Conservation (phyloP, 441 rosid species). For the Jatropha multifida region DNA sequence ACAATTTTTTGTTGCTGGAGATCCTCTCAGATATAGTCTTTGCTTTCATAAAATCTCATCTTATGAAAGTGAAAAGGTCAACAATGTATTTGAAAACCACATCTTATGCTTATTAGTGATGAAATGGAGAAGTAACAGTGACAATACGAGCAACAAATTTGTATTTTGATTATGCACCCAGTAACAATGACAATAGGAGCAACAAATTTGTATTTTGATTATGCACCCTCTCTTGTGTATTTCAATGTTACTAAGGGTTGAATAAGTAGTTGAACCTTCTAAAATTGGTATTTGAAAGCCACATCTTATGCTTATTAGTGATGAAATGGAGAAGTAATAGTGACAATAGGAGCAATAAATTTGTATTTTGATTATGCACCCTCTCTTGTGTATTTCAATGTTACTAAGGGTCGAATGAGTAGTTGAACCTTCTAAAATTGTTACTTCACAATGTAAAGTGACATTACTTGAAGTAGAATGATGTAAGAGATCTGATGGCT, state of each 20-base stretch:
- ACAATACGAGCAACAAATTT: neutral
- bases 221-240: neutral
- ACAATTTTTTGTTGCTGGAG: neutral
- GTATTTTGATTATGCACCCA: neutral
- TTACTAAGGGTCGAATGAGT: neutral
- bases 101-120: neutral
- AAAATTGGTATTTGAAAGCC: neutral
- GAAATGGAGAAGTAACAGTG: neutral
- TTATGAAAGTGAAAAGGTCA: neutral
- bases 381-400: neutral
- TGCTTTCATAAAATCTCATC: neutral
- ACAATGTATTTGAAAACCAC: neutral
- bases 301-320: neutral
- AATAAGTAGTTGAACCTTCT: neutral
- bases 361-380: neutral
- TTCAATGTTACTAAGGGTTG: neutral
- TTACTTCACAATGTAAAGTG: neutral
- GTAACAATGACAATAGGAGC: neutral
- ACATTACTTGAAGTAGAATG: neutral
- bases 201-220: neutral
- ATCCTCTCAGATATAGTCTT: neutral
- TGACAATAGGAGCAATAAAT: neutral
- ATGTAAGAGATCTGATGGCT: neutral
- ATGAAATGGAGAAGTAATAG: neutral
- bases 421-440: neutral